Evolutionary conservation across 257 asterid genomes (phyloP).

Genomic region (Gentiana macrophylla): DNA sequence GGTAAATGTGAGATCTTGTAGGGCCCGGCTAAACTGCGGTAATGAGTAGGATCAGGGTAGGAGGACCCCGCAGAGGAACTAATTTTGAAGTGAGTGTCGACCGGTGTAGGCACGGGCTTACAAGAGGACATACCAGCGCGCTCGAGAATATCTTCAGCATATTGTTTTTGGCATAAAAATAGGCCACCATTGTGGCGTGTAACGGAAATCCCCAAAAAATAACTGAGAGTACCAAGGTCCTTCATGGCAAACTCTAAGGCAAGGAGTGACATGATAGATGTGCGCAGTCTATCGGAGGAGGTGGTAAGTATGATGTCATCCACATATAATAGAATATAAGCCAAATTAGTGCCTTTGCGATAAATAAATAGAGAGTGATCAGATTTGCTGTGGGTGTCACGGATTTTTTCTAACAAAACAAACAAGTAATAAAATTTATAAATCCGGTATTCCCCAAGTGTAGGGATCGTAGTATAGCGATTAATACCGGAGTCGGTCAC

Average conservation of each 20-base stretch:
- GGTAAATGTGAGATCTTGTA: too few species aligned
- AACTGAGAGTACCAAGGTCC: neutral
- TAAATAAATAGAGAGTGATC: slow-evolving; percentile 2
- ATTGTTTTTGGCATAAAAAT: neutral
- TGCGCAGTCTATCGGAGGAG: neutral
- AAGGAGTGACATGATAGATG: neutral
- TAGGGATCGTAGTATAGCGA: too few species aligned
- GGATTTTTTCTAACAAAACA: too few species aligned
- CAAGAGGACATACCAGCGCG: neutral
- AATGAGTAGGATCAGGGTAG: neutral
- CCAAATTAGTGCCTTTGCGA: neutral
- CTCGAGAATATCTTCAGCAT: neutral
- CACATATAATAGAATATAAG: neutral
- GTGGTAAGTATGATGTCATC: neutral
- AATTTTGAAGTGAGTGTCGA: neutral
- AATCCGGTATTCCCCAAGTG: too few species aligned
- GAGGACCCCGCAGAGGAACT: neutral
- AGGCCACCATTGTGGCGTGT: neutral
- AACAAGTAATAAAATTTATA: too few species aligned
- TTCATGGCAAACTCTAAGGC: neutral
- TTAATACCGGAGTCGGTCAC: too few species aligned
- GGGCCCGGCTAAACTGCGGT: neutral
- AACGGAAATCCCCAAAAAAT: neutral
- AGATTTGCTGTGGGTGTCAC: neutral
- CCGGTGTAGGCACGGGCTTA: neutral